A percentile compares a stretch with the other conserved stretches of the same genome.
These are phyloP conservation scores for Komagataella pseudopastoris DNA, from an alignment of 805 yeast species.

Conservation along the genomic window DNA sequence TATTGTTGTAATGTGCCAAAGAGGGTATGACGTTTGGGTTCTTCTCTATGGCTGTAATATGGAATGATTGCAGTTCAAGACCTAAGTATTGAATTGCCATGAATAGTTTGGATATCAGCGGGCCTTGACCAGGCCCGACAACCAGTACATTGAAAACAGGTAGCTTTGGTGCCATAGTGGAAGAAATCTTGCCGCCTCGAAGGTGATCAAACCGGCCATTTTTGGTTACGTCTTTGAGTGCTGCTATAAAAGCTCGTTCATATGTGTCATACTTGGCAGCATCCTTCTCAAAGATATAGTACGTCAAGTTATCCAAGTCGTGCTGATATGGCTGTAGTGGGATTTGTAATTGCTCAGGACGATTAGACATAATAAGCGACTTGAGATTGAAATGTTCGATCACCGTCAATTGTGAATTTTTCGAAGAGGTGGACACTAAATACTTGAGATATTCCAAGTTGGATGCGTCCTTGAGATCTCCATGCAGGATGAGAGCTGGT, in stretches of 20 bases:
- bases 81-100: constrained; percentile 23
- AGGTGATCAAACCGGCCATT: constrained; percentile 7
- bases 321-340: constrained; percentile 67
- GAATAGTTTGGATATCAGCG: constrained; percentile 45
- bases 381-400: constrained; percentile 4
- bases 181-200: constrained; percentile 5
- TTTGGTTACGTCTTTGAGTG: constrained; percentile 25
- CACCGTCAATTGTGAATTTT: constrained; percentile 12
- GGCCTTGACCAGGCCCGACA: constrained; percentile 87
- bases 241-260: constrained; percentile 45
- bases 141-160: constrained; percentile 31
- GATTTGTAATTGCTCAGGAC: constrained; percentile 12
- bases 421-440: constrained; percentile 15
- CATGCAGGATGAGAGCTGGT: constrained; percentile 37
- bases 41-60: constrained; percentile 58
- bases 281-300: constrained; percentile 64
- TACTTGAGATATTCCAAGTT: constrained; percentile 8
- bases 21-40: constrained; percentile 45
- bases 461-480: constrained; percentile 12
- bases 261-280: constrained; percentile 54
- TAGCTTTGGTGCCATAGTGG: background rate
- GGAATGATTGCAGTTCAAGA: constrained; percentile 10
- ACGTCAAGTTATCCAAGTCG: constrained; percentile 44
- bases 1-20: constrained; percentile 32
- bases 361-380: constrained; percentile 3